These are phyloP conservation scores for Rubroboletus satanas DNA, from an alignment of 768 basidiomycete genomes.

Conservation along the genomic window DNA sequence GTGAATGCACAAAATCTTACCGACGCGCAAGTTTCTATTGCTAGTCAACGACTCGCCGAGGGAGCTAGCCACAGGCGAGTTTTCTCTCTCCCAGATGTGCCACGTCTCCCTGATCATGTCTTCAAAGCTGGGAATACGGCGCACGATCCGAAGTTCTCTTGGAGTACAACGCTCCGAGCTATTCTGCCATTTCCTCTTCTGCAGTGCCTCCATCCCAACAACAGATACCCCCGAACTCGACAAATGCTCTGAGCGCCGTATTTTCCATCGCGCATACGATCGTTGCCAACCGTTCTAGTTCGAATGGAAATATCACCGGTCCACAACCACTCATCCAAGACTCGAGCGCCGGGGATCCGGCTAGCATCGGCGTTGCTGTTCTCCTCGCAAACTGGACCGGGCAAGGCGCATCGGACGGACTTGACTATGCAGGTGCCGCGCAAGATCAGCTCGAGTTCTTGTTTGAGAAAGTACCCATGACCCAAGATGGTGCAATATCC, in stretches of 20 bases:
- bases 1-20: slow-evolving; percentile 35
- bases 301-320: slow-evolving; percentile 41
- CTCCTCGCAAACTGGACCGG: slow-evolving; percentile 58
- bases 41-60: slow-evolving; percentile 37
- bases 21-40: slow-evolving; percentile 33
- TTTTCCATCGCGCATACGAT: slow-evolving; percentile 50
- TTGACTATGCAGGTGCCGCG: slow-evolving; percentile 63
- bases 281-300: slow-evolving; percentile 43
- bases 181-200: slow-evolving; percentile 41
- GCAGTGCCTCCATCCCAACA: slow-evolving; percentile 27
- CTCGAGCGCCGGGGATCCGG: slow-evolving; percentile 71
- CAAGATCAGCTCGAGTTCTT: slow-evolving; percentile 63
- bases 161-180: slow-evolving; percentile 43
- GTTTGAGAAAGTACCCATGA: slow-evolving; percentile 52
- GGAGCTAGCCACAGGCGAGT: slow-evolving; percentile 41
- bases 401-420: slow-evolving; percentile 32
- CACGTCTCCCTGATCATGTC: not conserved
- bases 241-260: slow-evolving; percentile 46
- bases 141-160: slow-evolving; percentile 48
- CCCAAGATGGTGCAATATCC: slow-evolving; percentile 75
- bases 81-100: not conserved
- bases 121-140: slow-evolving; percentile 51
- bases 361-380: slow-evolving; percentile 70
- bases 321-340: slow-evolving; percentile 59
- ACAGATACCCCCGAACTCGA: slow-evolving; percentile 14